phyloP scores from a whole-genome alignment of 129 eudicot species.

The Mikania micrantha region DNA sequence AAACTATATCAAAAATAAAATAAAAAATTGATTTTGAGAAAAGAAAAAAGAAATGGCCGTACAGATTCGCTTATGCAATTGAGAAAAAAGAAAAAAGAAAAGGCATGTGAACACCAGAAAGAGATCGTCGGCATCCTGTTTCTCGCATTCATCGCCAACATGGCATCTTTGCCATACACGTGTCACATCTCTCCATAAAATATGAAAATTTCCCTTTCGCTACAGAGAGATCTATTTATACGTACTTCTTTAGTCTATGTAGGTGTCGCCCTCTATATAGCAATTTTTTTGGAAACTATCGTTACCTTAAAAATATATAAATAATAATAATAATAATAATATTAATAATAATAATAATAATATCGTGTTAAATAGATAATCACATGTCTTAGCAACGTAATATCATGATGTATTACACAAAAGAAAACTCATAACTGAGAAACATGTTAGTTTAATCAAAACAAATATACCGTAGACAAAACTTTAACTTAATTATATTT shows the following conservation, averaged over 20 bases:
- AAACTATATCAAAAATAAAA: background rate
- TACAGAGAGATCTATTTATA: slow-evolving; percentile 2
- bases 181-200: slow-evolving; percentile 5
- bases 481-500: no score
- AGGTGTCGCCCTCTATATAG: slow-evolving; percentile 5
- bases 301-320: no score
- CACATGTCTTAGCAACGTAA: no score
- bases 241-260: background rate
- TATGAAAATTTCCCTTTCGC: slow-evolving; percentile 12
- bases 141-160: slow-evolving; percentile 22
- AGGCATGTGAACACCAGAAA: background rate
- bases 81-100: background rate
- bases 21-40: background rate
- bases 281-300: no score
- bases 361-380: no score
- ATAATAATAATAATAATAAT: no score
- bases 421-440: no score
- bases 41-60: slow-evolving; percentile 10
- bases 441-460: no score
- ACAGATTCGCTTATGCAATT: slow-evolving; percentile 29
- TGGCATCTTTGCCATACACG: slow-evolving; percentile 16
- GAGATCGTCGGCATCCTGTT: slow-evolving; percentile 6
- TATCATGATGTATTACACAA: no score
- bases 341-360: no score
- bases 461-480: no score